phyloP scores from a whole-genome alignment of 352 stramenopile genomes.

The Peronospora farinosa region DNA sequence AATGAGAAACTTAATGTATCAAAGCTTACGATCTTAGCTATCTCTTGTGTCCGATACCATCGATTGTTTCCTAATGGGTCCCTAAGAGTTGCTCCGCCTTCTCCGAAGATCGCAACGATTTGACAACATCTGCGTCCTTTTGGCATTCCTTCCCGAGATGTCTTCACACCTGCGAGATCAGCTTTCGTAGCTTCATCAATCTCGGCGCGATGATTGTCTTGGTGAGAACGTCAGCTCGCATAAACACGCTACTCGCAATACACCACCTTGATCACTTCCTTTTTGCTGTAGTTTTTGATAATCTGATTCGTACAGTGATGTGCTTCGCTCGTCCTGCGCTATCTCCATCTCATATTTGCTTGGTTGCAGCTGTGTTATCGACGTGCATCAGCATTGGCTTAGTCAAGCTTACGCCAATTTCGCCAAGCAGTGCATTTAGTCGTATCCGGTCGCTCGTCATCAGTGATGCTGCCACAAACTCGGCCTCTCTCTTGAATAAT shows the following conservation, averaged over 20 bases:
- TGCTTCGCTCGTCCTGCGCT: conserved; percentile 4
- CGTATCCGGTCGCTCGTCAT: conserved; percentile 12
- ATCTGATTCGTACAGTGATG: conserved; percentile 15
- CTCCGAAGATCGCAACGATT: background rate
- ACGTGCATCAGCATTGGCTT: conserved; percentile 1
- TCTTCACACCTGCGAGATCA: background rate
- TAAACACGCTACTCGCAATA: conserved; percentile 4
- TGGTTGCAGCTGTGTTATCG: conserved; percentile 17
- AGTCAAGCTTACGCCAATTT: background rate
- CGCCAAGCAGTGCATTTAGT: background rate
- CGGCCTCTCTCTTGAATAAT: conserved; percentile 20
- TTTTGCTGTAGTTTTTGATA: conserved; percentile 5
- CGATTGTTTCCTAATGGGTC: too few species aligned
- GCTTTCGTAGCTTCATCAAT: background rate
- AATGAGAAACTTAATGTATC: conserved; percentile 1
- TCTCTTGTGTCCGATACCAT: background rate
- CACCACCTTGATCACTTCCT: background rate
- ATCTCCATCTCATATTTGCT: conserved; percentile 6
- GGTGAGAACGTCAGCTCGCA: conserved; percentile 12
- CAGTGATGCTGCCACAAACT: conserved; percentile 18
- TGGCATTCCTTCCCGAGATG: background rate
- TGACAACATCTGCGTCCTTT: background rate
- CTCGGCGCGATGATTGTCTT: conserved; percentile 10
- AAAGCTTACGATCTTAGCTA: background rate
- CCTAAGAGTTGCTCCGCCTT: background rate